Evolutionary conservation across 2,329 filamentous ascomycete genomes (phyloP).

Genomic region (Periconia sp.): DNA sequence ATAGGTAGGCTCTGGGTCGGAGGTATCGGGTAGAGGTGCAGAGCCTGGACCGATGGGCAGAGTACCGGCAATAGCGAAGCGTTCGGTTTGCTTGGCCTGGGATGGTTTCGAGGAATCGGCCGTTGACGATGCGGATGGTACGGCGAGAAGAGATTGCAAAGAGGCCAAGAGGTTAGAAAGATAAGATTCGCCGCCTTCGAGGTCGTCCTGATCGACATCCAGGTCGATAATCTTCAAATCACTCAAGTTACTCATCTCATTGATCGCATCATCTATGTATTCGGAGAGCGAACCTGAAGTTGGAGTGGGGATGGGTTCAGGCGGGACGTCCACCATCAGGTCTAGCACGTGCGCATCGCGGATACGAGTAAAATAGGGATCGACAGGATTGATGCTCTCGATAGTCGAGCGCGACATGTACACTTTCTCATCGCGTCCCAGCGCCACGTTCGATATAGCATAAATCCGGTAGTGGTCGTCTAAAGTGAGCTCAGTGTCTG

Average conservation of each 20-base stretch:
- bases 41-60: conserved; percentile 64
- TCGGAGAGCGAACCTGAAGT: conserved; percentile 19
- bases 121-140: conserved; percentile 15
- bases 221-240: conserved; percentile 26
- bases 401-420: conserved; percentile 73
- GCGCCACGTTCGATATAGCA: conserved; percentile 74
- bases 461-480: conserved; percentile 68
- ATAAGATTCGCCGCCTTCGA: conserved; percentile 28
- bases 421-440: conserved; percentile 87
- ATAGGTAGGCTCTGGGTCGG: conserved; percentile 38
- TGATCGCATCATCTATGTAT: conserved; percentile 22
- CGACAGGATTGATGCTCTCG: conserved; percentile 69
- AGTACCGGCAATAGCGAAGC: conserved; percentile 48
- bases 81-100: conserved; percentile 15
- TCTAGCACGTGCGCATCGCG: conserved; percentile 74
- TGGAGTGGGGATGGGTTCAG: conserved; percentile 20
- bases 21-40: conserved; percentile 67
- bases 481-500: conserved; percentile 33
- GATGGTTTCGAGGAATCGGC: conserved; percentile 7
- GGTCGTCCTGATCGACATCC: conserved; percentile 25
- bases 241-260: conserved; percentile 23
- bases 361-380: conserved; percentile 81
- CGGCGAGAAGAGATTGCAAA: conserved; percentile 38
- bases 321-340: conserved; percentile 63
- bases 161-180: conserved; percentile 38